These are phyloP conservation scores for Leishmania lainsoni DNA, from an alignment of 208 protist species.

Conservation along the genomic window DNA sequence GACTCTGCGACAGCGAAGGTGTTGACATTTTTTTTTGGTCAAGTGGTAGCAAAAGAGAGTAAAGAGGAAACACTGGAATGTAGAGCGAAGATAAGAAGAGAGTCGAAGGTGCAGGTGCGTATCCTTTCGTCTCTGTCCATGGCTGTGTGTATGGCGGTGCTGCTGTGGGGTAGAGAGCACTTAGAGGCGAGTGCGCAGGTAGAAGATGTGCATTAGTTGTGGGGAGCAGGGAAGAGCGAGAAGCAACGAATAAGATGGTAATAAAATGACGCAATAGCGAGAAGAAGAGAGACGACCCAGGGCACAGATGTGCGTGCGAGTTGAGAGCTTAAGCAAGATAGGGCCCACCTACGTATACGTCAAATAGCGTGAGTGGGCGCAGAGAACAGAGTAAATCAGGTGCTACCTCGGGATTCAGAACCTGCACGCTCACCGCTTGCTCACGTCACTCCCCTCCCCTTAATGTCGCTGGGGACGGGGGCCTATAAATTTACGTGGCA, in stretches of 20 bases:
- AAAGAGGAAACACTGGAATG: background rate
- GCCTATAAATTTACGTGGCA: background rate
- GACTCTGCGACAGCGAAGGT: background rate
- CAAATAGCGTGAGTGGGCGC: background rate
- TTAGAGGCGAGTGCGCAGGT: no score
- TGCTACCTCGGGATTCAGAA: background rate
- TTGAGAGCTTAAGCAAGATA: background rate
- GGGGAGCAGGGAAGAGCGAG: background rate
- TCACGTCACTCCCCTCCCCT: background rate
- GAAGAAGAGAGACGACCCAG: background rate
- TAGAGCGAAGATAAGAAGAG: background rate
- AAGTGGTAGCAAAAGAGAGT: background rate
- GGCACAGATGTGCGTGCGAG: background rate
- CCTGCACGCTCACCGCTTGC: background rate
- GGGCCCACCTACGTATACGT: background rate
- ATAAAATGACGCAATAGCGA: background rate
- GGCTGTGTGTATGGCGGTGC: background rate
- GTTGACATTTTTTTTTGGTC: background rate
- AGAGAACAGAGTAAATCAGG: background rate
- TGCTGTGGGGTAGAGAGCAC: background rate
- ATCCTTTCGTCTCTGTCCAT: background rate
- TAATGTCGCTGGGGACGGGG: background rate
- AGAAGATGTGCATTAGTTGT: background rate
- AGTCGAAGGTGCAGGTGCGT: background rate
- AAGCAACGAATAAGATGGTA: background rate